phyloP scores from a whole-genome alignment of 257 asterid genomes.

The Handroanthus guayacan region DNA sequence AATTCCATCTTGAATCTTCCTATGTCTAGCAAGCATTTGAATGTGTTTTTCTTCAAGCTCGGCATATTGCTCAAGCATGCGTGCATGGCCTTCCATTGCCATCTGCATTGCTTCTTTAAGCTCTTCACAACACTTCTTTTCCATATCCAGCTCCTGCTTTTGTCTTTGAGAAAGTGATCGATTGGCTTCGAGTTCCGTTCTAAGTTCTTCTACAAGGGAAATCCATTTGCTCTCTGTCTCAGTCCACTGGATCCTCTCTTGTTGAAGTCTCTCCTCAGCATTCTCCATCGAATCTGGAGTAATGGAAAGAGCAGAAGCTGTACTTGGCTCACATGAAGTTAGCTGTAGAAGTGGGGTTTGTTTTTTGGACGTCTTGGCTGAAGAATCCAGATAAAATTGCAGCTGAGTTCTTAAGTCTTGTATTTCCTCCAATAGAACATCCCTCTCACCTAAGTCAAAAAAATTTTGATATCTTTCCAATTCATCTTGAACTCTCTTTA shows the following conservation, averaged over 20 bases:
- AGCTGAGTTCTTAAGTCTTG: conserved; percentile 86
- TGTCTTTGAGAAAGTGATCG: conserved; percentile 60
- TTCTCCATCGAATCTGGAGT: conserved; percentile 55
- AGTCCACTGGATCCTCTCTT: conserved; percentile 84
- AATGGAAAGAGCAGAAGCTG: conserved; percentile 51
- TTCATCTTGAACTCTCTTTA: conserved; percentile 80
- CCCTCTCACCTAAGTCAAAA: conserved; percentile 97
- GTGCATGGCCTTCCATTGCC: conserved; percentile 99
- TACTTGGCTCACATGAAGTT: conserved; percentile 70
- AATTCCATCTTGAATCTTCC: conserved; percentile 83
- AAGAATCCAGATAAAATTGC: conserved; percentile 72
- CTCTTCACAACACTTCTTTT: conserved; percentile 90
- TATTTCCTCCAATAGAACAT: conserved; percentile 89
- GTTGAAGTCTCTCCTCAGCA: conserved; percentile 68
- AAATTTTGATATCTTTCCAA: conserved; percentile 82
- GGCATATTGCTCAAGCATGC: conserved; percentile 98
- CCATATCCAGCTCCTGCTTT: conserved; percentile 79
- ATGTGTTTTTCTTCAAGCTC: conserved; percentile 97
- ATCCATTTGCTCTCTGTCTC: conserved; percentile 94
- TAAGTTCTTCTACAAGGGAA: conserved; percentile 81
- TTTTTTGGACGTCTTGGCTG: conserved; percentile 62
- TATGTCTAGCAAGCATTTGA: conserved; percentile 78
- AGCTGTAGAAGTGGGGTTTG: conserved; percentile 65
- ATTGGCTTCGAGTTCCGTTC: conserved; percentile 69
- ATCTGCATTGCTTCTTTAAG: conserved; percentile 97